Percentiles rank a stretch among this genome's conserved stretches.
phyloP scores from a whole-genome alignment of 208 protist genomes.

The Vickermania spadyakhi region DNA sequence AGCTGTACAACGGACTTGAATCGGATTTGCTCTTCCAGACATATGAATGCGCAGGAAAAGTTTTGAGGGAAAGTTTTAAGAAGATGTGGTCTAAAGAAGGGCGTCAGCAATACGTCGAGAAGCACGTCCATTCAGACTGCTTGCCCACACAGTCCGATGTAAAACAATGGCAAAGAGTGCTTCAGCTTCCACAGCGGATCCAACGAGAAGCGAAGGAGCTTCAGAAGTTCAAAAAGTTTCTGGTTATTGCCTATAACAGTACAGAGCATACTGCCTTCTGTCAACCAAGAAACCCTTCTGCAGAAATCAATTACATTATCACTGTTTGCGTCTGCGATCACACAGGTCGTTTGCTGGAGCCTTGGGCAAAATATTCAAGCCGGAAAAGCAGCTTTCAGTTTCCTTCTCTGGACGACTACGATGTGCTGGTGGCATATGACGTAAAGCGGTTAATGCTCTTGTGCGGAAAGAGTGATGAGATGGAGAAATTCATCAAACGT shows the following conservation, averaged over 20 bases:
- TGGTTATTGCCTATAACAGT: slow-evolving; percentile 55
- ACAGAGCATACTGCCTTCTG: slow-evolving; percentile 51
- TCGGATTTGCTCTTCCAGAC: slow-evolving; percentile 54
- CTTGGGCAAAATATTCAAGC: slow-evolving; percentile 39
- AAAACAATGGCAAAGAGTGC: slow-evolving; percentile 38
- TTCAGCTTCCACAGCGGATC: slow-evolving; percentile 27
- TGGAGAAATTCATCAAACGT: slow-evolving; percentile 54
- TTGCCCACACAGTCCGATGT: slow-evolving; percentile 7
- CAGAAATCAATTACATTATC: slow-evolving; percentile 45
- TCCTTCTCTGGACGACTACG: slow-evolving; percentile 47
- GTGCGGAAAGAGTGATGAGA: slow-evolving; percentile 40
- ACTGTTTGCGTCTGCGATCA: slow-evolving; percentile 45
- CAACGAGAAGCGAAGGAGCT: slow-evolving; percentile 35
- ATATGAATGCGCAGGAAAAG: slow-evolving; percentile 35
- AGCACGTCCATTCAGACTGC: neutral
- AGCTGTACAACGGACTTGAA: slow-evolving; percentile 31
- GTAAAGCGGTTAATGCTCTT: slow-evolving; percentile 70
- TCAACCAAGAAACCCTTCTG: slow-evolving; percentile 48
- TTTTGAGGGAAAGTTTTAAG: neutral
- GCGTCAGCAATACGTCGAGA: neutral
- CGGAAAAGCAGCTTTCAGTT: slow-evolving; percentile 42
- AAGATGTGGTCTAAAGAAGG: neutral
- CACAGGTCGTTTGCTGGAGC: slow-evolving; percentile 37
- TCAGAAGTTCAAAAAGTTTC: slow-evolving; percentile 40
- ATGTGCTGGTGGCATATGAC: slow-evolving; percentile 71